These are phyloP conservation scores for Aureobasidium lini DNA, from an alignment of 2,329 filamentous ascomycete genomes.

Conservation along the genomic window DNA sequence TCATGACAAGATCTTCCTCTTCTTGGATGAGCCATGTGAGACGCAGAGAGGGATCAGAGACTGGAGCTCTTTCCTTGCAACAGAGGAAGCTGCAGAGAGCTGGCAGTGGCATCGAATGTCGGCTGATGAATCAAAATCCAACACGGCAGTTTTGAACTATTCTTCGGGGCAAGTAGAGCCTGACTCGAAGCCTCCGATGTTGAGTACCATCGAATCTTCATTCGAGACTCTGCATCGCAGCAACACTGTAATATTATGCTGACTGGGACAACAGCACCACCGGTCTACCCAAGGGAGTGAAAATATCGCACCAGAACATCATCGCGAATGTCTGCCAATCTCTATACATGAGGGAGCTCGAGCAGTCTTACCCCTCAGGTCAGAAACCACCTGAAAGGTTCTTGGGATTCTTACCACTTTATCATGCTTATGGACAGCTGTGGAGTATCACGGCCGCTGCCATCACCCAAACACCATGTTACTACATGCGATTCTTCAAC, in stretches of 20 bases:
- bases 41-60: conserved; percentile 24
- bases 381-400: conserved; percentile 23
- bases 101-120: conserved; percentile 39
- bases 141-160: conserved; percentile 22
- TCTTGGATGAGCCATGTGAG: conserved; percentile 34
- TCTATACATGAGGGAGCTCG: conserved; percentile 32
- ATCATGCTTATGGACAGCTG: conserved; percentile 30
- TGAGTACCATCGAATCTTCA: not conserved
- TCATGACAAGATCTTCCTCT: conserved; percentile 39
- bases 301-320: conserved; percentile 37
- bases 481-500: conserved; percentile 34
- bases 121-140: conserved; percentile 28
- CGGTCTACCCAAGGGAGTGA: conserved; percentile 38
- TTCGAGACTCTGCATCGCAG: not conserved
- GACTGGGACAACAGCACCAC: conserved; percentile 28
- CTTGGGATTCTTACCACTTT: conserved; percentile 30
- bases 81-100: conserved; percentile 17
- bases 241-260: not conserved
- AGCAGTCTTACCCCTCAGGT: conserved; percentile 21
- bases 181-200: not conserved
- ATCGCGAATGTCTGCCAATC: conserved; percentile 34
- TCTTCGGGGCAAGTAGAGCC: conserved; percentile 16
- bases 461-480: conserved; percentile 27
- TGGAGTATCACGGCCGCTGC: conserved; percentile 33
- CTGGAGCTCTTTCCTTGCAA: conserved; percentile 6